Base-by-base conservation (phyloP, 1,139 yeast genomes). In the Scheffersomyces quercinus region DNA sequence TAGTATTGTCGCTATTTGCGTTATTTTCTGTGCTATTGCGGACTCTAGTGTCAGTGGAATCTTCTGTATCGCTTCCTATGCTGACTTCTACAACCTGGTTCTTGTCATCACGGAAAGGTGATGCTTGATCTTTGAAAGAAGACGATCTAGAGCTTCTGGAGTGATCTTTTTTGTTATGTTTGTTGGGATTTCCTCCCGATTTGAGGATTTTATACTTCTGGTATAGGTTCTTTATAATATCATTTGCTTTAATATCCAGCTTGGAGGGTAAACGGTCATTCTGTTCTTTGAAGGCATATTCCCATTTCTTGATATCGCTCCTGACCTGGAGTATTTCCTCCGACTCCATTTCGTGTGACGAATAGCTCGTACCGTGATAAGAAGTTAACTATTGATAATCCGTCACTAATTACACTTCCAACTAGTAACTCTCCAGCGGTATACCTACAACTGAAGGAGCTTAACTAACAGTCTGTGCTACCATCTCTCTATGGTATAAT, bases 261-360 rank as follows among this genome's bases (percentile, higher is more conserved):
- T 73, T 76, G 1, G 73, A 57, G 0, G 93, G 90, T 9, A 62
- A 64, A n/a, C 79, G 63, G 2, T 79, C 76, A 45, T 79, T 54
- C 20, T 54, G 45, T 14, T 63, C 58, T 9, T 60, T 53, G 56
- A 83, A 85, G 7, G 55, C 57, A 45, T 75, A 69, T 55, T 85
- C 90, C 91, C 91, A 85, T 29, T 62, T 60, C 56, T 85, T 85
- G 43, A 85, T 79, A 51, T 77, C 74, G 30, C 60, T 57, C 52
- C 70, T 75, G 14, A 75, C 49, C 38, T 53, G 52, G 8, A 42
- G 26, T 5, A 47, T 39, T 9, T 43, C 46, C 36, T 47, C 49
- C 44, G 35, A 14, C 15, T 15, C 15, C 35, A 31, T 31, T 20
- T 20, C 3, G 8, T 20, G 26, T 20, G 26, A 2, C 4, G 9